These are phyloP conservation scores for Petunia secreta DNA, from an alignment of 257 asterid genomes.

Conservation along the genomic window DNA sequence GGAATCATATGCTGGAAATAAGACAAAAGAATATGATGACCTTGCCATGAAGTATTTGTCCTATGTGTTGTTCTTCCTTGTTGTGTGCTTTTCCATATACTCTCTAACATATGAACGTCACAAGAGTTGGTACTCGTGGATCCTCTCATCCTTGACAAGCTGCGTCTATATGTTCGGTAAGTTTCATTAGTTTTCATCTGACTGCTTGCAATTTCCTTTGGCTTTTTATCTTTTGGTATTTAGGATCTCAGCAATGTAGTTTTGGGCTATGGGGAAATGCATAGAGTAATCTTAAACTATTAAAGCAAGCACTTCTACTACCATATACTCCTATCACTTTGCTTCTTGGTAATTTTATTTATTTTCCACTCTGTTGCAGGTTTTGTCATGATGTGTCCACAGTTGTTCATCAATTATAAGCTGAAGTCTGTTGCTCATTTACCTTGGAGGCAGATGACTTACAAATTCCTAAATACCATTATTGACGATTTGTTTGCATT, in stretches of 20 bases:
- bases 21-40: conserved; percentile 98
- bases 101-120: conserved; percentile 92
- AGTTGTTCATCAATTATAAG: conserved; percentile 90
- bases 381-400: conserved; percentile 99
- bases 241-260: neutral
- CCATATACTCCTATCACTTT: neutral
- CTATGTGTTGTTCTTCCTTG: conserved; percentile 80
- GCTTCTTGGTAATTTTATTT: conserved; percentile 18
- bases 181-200: conserved; percentile 32
- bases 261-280: neutral
- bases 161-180: conserved; percentile 98
- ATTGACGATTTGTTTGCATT: conserved; percentile 99
- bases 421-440: conserved; percentile 93
- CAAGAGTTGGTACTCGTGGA: conserved; percentile 99
- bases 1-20: conserved; percentile 89
- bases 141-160: conserved; percentile 93
- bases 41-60: conserved; percentile 97
- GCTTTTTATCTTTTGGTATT: neutral
- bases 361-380: conserved; percentile 54
- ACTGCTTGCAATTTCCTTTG: conserved; percentile 10
- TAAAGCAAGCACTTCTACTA: conserved; percentile 14
- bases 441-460: conserved; percentile 99
- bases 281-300: neutral
- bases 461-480: conserved; percentile 90
- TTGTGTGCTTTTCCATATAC: conserved; percentile 76